Conservation (phyloP, 2,329 filamentous ascomycete genomes). For the Diaporthe helianthi region DNA sequence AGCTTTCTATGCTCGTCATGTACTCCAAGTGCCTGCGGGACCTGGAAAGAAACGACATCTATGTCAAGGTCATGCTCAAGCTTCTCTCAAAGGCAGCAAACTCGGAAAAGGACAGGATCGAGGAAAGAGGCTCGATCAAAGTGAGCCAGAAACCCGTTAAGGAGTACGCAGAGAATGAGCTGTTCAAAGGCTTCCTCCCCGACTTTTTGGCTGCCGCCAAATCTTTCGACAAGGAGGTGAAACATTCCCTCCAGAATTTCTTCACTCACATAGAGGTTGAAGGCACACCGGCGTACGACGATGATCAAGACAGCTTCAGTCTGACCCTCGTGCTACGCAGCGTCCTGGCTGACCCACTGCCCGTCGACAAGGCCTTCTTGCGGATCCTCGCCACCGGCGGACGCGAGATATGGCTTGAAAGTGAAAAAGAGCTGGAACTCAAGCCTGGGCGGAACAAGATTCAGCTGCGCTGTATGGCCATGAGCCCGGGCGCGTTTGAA, state of each 20-base stretch:
- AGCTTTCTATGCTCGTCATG: slow-evolving; percentile 84
- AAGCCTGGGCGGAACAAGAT: slow-evolving; percentile 60
- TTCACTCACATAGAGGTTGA: slow-evolving; percentile 75
- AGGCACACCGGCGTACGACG: slow-evolving; percentile 72
- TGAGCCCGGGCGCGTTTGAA: slow-evolving; percentile 75
- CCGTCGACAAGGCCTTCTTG: slow-evolving; percentile 69
- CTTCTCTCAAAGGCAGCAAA: slow-evolving; percentile 72
- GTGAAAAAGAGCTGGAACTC: slow-evolving; percentile 50
- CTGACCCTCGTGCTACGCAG: slow-evolving; percentile 73
- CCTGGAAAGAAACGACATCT: slow-evolving; percentile 78
- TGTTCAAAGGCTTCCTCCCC: slow-evolving; percentile 56
- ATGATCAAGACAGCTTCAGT: slow-evolving; percentile 77
- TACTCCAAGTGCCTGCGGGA: slow-evolving; percentile 83
- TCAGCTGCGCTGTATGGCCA: slow-evolving; percentile 55
- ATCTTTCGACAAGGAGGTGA: slow-evolving; percentile 62
- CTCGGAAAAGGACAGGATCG: slow-evolving; percentile 57
- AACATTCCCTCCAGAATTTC: slow-evolving; percentile 74
- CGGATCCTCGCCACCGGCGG: slow-evolving; percentile 65
- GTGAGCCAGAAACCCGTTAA: slow-evolving; percentile 36
- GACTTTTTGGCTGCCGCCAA: slow-evolving; percentile 56
- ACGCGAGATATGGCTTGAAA: slow-evolving; percentile 61
- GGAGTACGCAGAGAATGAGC: slow-evolving; percentile 45
- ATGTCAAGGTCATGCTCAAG: slow-evolving; percentile 76
- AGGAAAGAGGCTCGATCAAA: slow-evolving; percentile 47
- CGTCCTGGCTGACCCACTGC: slow-evolving; percentile 73